These are phyloP conservation scores for Mortierella sp. DNA, from an alignment of 371 early-diverging fungal genomes.

Conservation along the genomic window DNA sequence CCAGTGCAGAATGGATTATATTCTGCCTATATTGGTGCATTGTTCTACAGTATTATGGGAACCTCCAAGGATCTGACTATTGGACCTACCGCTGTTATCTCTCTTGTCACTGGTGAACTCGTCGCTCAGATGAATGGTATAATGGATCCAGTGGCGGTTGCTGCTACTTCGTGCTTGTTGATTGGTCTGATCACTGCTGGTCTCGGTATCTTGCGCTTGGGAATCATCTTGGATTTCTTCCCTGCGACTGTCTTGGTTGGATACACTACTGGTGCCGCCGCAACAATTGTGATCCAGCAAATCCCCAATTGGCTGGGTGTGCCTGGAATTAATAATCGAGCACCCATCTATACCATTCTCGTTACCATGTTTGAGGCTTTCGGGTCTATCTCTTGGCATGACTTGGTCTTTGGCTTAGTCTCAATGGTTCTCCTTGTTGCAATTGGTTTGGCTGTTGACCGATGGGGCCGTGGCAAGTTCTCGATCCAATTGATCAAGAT, in stretches of 20 bases:
- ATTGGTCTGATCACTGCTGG: constrained; percentile 74
- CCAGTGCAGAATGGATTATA: constrained; percentile 91
- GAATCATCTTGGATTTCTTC: constrained; percentile 87
- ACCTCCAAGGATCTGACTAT: constrained; percentile 90
- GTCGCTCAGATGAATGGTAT: constrained; percentile 59
- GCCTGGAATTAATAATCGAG: constrained; percentile 71
- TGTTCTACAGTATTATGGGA: constrained; percentile 84
- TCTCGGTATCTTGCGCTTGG: constrained; percentile 81
- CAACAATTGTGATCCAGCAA: constrained; percentile 85
- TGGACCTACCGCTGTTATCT: constrained; percentile 91
- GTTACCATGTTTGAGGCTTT: constrained; percentile 65
- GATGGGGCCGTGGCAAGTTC: constrained; percentile 52
- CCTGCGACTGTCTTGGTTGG: constrained; percentile 81
- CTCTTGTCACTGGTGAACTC: constrained; percentile 71
- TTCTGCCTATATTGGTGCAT: constrained; percentile 82
- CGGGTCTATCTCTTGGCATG: constrained; percentile 60
- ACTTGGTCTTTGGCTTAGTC: constrained; percentile 72
- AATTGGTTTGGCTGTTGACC: constrained; percentile 56
- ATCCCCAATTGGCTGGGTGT: constrained; percentile 83
- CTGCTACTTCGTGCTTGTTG: constrained; percentile 68
- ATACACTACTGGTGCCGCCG: constrained; percentile 83
- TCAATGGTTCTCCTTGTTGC: constrained; percentile 63
- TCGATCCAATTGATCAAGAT: constrained; percentile 65
- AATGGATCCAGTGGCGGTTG: constrained; percentile 57
- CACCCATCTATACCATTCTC: constrained; percentile 69